phyloP scores from a whole-genome alignment of 2,329 filamentous ascomycete species.

The Coniochaeta sp. region DNA sequence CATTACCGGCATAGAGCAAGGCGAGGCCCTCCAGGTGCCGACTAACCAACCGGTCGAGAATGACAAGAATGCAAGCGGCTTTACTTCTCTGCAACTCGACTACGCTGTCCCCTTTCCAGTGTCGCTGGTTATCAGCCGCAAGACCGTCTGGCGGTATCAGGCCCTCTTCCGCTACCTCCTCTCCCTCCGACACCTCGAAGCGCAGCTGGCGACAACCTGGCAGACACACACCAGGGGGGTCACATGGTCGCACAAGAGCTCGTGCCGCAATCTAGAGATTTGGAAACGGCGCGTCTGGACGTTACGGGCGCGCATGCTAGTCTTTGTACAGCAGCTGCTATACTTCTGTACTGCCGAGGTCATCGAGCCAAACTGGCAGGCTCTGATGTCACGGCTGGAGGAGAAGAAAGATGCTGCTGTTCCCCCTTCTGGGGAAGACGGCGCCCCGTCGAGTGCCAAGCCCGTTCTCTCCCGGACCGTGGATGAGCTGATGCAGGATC shows the following conservation, averaged over 20 bases:
- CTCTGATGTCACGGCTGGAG: conserved; percentile 75
- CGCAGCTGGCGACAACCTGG: conserved; percentile 81
- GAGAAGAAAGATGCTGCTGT: conserved; percentile 28
- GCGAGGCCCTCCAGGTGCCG: conserved; percentile 70
- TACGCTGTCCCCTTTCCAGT: conserved; percentile 93
- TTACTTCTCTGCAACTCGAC: conserved; percentile 88
- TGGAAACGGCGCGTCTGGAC: conserved; percentile 96
- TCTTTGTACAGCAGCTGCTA: conserved; percentile 92
- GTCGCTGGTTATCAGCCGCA: conserved; percentile 89
- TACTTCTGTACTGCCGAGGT: conserved; percentile 98
- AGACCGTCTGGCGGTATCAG: conserved; percentile 95
- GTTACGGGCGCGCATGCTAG: conserved; percentile 84
- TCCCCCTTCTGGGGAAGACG: background rate
- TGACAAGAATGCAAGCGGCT: conserved; percentile 82
- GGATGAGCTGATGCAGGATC: conserved; percentile 97
- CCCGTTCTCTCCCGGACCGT: conserved; percentile 59
- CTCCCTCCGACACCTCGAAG: conserved; percentile 83
- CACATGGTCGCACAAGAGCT: conserved; percentile 76
- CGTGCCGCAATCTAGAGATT: conserved; percentile 66
- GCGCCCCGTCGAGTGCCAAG: conserved; percentile 12
- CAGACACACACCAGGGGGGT: conserved; percentile 75
- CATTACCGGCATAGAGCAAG: conserved; percentile 90
- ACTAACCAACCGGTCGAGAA: conserved; percentile 61
- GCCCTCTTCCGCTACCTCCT: conserved; percentile 91
- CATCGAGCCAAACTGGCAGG: conserved; percentile 95